phyloP scores from a whole-genome alignment of 2,329 filamentous ascomycete species.

The Ascochyta viciae-villosae region DNA sequence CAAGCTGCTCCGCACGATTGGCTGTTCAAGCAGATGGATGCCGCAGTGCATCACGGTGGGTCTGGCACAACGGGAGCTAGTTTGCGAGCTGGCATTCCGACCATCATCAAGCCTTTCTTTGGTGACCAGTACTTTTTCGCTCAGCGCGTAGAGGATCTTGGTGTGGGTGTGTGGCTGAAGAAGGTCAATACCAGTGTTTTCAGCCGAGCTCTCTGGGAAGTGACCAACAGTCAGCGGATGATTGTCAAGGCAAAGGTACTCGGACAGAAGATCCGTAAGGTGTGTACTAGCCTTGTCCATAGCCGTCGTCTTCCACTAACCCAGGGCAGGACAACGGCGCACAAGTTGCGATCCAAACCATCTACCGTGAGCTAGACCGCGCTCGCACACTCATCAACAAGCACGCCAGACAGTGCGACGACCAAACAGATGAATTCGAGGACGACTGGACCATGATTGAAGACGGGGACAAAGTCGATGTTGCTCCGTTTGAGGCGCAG shows the following conservation, averaged over 20 bases:
- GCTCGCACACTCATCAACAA: constrained; percentile 82
- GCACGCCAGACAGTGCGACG: constrained; percentile 45
- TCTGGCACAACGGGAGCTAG: constrained; percentile 95
- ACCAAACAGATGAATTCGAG: constrained; percentile 67
- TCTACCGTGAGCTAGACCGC: constrained; percentile 95
- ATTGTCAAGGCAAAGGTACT: constrained; percentile 82
- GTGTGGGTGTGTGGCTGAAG: constrained; percentile 87
- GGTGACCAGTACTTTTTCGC: constrained; percentile 98
- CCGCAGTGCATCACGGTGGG: constrained; percentile 91
- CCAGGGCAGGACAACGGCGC: constrained; percentile 80
- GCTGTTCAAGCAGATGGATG: constrained; percentile 93
- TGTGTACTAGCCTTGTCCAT: constrained; percentile 55
- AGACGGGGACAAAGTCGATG: constrained; percentile 54
- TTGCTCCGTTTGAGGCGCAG: constrained; percentile 30
- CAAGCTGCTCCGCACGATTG: constrained; percentile 94
- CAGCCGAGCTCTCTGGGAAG: constrained; percentile 87
- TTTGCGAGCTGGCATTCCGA: constrained; percentile 87
- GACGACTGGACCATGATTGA: constrained; percentile 94
- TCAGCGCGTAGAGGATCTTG: constrained; percentile 85
- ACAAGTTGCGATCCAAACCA: constrained; percentile 85
- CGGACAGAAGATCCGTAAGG: constrained; percentile 85
- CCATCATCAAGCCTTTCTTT: constrained; percentile 96
- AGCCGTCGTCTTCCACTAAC: constrained; percentile 37
- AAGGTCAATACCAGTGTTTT: constrained; percentile 89
- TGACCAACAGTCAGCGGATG: constrained; percentile 89